Base-by-base conservation (phyloP, 345 rosid genomes). In the Populus alba region DNA sequence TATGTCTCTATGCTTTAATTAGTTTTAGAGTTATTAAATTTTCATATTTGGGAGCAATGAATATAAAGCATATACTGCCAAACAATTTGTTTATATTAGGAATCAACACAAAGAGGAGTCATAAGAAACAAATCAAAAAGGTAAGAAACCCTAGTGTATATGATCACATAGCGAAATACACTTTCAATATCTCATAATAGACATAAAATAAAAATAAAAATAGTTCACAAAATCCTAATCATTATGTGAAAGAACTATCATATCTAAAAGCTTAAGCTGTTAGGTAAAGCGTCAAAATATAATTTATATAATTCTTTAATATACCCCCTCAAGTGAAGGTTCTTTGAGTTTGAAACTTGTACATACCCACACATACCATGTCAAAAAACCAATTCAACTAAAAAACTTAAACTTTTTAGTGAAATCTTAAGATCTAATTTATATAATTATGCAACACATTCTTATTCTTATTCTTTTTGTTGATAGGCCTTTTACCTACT, bases 281-380 rank as follows among this genome's bases (percentile, higher is more conserved):
- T 33, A 33, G 0, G 6, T 4, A 33, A 33, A 0, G 5, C 37
- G 37, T 33, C 37, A 33, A 33, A 0, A 33, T 33, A 33, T 33
- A 5, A 33, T 4, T 33, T 33, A 33, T 33, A 33, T 33, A 33
- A 33, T 33, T 33, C 0, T 33, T 0, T 33, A 33, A 33, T 4
- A 33, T 0, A 33, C 5, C 6, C 0, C 37, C 3, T 4, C 0
- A 33, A 33, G 5, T 33, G 6, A 33, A 33, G 0, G 37, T 33
- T 33, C 0, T 33, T 33, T 33, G 0, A 3, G 0, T 0, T 3
- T 0, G 5, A 33, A 33, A 33, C 6, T 33, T 33, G 0, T 3
- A 33, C 6, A 33, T 0, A 33, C 1, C 4, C 5, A 33, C 5
- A 33, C 0, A 33, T 33, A 33, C 0, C 0, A 33, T 4, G 0